These are phyloP conservation scores for Spinacia oleracea DNA, from an alignment of 179 eudicot genomes.

Conservation along the genomic window DNA sequence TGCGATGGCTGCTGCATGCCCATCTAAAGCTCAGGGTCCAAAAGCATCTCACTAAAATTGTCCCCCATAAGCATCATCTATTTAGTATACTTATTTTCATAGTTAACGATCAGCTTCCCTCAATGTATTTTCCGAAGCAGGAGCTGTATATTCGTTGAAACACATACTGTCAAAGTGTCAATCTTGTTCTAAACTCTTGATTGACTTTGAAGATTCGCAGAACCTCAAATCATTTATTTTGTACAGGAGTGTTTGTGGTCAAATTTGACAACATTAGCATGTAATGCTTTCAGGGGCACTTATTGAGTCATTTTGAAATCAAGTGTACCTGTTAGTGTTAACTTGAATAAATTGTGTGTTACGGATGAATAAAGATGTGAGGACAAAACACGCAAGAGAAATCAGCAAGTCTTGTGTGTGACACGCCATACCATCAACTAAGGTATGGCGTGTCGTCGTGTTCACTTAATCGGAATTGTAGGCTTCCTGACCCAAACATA, in stretches of 20 bases:
- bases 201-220: not conserved
- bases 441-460: no score
- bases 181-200: not conserved
- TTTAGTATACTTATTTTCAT: conserved; percentile 7
- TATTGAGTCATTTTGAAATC: not conserved
- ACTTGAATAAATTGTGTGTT: not conserved
- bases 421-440: no score
- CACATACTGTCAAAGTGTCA: not conserved
- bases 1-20: conserved; percentile 52
- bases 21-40: conserved; percentile 34
- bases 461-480: no score
- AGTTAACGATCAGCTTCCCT: conserved; percentile 18
- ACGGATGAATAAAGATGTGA: no score
- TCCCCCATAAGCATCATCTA: not conserved
- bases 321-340: not conserved
- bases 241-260: conserved; percentile 28
- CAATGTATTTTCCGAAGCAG: conserved; percentile 28
- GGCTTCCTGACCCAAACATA: no score
- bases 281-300: not conserved
- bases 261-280: not conserved
- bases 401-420: no score
- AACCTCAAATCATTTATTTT: conserved; percentile 8
- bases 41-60: conserved; percentile 36
- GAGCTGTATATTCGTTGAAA: conserved; percentile 26
- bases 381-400: no score